Conservation (phyloP, 495 filamentous ascomycete genomes). For the Massariosphaeria phaeospora region DNA sequence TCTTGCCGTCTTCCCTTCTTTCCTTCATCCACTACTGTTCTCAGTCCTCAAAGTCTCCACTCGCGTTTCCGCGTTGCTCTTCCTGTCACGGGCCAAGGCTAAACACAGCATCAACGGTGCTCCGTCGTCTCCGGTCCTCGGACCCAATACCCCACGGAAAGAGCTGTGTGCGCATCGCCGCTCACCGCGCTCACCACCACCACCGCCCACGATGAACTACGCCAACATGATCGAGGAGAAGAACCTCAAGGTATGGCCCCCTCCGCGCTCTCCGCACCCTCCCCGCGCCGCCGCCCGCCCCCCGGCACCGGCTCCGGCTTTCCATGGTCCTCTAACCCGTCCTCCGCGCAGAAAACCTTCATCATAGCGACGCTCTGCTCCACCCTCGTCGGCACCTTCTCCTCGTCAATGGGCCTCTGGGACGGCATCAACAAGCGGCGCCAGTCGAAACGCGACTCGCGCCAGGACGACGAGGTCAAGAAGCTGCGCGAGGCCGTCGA, state of each 20-base stretch:
- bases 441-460: slow-evolving; percentile 32
- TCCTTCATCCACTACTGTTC: background rate
- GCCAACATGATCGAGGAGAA: slow-evolving; percentile 39
- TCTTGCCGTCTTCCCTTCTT: background rate
- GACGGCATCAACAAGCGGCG: slow-evolving; percentile 29
- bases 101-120: background rate
- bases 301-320: background rate
- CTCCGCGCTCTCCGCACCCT: background rate
- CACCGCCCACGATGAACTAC: slow-evolving; percentile 26
- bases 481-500: slow-evolving; percentile 47
- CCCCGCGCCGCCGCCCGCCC: background rate
- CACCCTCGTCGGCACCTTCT: slow-evolving; percentile 37
- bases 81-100: background rate
- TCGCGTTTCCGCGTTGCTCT: background rate
- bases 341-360: slow-evolving; percentile 34
- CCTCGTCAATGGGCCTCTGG: slow-evolving; percentile 34
- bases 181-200: too few species aligned
- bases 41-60: background rate
- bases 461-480: slow-evolving; percentile 36
- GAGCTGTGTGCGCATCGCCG: background rate
- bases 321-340: background rate
- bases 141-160: background rate
- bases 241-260: slow-evolving; percentile 32
- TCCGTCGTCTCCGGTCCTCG: background rate
- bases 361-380: slow-evolving; percentile 38